Evolutionary conservation across 306 rosid species (phyloP).

Genomic region (Vigna reflexopilosa): DNA sequence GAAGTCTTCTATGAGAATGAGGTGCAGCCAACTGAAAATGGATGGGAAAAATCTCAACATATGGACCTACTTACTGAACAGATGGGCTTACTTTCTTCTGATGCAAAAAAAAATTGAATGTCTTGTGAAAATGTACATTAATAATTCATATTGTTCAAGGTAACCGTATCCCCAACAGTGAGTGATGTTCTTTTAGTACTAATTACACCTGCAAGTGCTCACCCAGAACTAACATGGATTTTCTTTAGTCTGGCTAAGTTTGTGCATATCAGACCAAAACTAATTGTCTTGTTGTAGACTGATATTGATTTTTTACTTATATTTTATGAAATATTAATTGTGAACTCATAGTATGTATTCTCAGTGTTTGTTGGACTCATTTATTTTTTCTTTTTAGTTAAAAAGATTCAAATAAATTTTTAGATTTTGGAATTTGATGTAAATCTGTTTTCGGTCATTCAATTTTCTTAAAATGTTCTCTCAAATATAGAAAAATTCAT

Average conservation of each 20-base stretch:
- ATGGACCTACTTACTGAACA: conserved; percentile 78
- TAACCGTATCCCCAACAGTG: neutral
- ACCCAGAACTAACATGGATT: conserved; percentile 44
- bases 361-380: too few species aligned
- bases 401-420: too few species aligned
- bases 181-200: conserved; percentile 26
- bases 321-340: conserved; percentile 7
- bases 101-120: conserved; percentile 52
- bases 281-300: conserved; percentile 13
- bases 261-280: conserved; percentile 45
- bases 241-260: conserved; percentile 33
- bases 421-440: too few species aligned
- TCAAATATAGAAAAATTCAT: too few species aligned
- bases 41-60: conserved; percentile 59
- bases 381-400: too few species aligned
- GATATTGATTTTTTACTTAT: conserved; percentile 16
- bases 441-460: too few species aligned
- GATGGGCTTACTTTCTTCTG: conserved; percentile 77
- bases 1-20: conserved; percentile 52
- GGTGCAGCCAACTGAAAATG: conserved; percentile 56
- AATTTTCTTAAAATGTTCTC: too few species aligned
- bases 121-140: conserved; percentile 48
- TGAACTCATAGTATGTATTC: neutral
- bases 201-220: conserved; percentile 11
- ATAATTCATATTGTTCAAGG: conserved; percentile 20